Evolutionary conservation across 192 early-diverging fungal species (phyloP), one percentile per base, ranked within the genome.

Genomic region (Backusella circina): DNA sequence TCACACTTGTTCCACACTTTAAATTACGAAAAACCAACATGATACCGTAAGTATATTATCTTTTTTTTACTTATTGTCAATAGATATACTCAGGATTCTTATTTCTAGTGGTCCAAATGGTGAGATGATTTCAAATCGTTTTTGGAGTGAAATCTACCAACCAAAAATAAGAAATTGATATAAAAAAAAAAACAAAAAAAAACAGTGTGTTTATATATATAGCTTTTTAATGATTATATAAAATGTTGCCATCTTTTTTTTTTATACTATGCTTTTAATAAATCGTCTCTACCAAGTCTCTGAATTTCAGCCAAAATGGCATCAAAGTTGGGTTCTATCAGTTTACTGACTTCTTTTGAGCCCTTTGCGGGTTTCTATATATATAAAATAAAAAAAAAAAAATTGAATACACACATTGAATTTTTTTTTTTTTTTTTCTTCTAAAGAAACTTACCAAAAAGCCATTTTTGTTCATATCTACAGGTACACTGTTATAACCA

Each of bases 301-400:
- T 91, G 84, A 65, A 94, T 90, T 79, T 92, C 91, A 5, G 86
- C 83, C 23, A 88, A 78, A 75, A 93, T 88, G 2, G 91, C 90
- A 64, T 78, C 70, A 65, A 86, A 83, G 78, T 94, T 92, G n/a
- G 88, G 87, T 35, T 74, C 80, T 15, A 88, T 87, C 77, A 85
- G 72, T 71, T 84, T 86, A 35, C 80, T 84, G 47, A 74, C 75
- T 23, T 68, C 57, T 39, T 74, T 69, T 35, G 30, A 23, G 23
- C 35, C 77, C 32, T 78, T 73, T 21, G 71, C 70, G 64, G 77
- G 77, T 78, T 78, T 78, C 77, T 78, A 39, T 21, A 33, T 18
- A n/a, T n/a, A 57, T 28, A 41, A 15, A 51, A 78, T 35, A 41
- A 32, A 65, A 31, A 35, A 16, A 67, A 33, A 65, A 26, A 57